Evolutionary conservation across 805 yeast genomes (phyloP).

Genomic region (Wickerhamomyces alni): DNA sequence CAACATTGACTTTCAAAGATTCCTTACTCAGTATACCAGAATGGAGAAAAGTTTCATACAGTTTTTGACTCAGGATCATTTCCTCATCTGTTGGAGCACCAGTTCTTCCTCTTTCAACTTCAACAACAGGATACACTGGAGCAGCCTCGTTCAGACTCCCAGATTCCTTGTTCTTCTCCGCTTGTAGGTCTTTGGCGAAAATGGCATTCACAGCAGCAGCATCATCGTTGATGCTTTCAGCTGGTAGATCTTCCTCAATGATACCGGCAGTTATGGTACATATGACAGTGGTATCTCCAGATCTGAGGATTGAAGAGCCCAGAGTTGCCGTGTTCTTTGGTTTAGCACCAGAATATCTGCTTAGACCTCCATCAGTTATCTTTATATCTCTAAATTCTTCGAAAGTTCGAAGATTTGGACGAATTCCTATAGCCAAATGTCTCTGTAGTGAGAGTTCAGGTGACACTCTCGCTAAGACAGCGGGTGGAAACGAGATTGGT

Average conservation of each 20-base stretch:
- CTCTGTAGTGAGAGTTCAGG: conserved; percentile 81
- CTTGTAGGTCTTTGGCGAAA: conserved; percentile 29
- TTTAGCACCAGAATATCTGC: conserved; percentile 31
- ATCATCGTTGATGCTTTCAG: conserved; percentile 36
- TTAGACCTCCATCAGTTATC: conserved; percentile 31
- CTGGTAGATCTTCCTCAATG: conserved; percentile 45
- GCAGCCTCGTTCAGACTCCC: conserved; percentile 27
- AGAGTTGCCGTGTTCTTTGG: conserved; percentile 32
- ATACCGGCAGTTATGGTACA: conserved; percentile 68
- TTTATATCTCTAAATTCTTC: conserved; percentile 63
- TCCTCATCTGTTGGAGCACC: conserved; percentile 89
- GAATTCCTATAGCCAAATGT: conserved; percentile 65
- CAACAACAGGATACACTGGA: conserved; percentile 66
- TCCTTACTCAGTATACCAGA: conserved; percentile 45
- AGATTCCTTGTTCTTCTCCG: conserved; percentile 18
- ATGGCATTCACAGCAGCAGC: conserved; percentile 26
- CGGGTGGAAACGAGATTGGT: conserved; percentile 69
- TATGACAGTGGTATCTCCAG: conserved; percentile 69
- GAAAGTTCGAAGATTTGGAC: conserved; percentile 69
- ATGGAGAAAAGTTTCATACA: conserved; percentile 55
- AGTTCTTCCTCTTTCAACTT: conserved; percentile 63
- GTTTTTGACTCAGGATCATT: conserved; percentile 60
- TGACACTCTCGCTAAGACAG: conserved; percentile 74
- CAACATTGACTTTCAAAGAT: conserved; percentile 51
- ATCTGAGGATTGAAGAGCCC: conserved; percentile 64